Evolutionary conservation across 2,329 filamentous ascomycete genomes (phyloP), one percentile per base, ranked within the genome.

Genomic region (Dothistroma pini): DNA sequence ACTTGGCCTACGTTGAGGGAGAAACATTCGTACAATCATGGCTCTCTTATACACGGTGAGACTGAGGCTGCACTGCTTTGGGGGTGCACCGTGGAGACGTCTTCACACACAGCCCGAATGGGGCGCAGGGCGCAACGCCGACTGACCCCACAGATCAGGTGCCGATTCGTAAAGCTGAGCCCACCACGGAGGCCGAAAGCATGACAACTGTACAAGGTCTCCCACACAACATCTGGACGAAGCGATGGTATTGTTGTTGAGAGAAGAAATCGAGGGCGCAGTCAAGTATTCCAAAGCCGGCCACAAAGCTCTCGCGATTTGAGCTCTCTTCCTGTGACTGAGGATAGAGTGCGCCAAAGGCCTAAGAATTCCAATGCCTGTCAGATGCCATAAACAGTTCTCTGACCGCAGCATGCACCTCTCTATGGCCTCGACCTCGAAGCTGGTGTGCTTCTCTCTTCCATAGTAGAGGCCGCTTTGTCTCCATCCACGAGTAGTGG

Each of bases 391-490:
- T 70, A 62, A 75, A 74, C 61, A 75, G 58, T 16, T 67, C 65
- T 53, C 70, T 63, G 0, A 71, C 59, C 25, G 65, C 67, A 31
- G 64, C 59, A 64, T 75, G 73, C 51, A 65, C 53, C 16, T 68
- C 65, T 34, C 65, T 57, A 44, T 71, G 69, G 5, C 64, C 65
- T 38, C 63, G 64, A 25, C 57, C 61, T 49, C 58, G 62, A 11
- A 57, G 53, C 49, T 61, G 68, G 57, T 62, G 71, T 61, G 49
- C 65, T 64, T 60, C 61, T 54, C 61, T 65, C 38, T 70, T 73
- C 79, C 78, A 81, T 48, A 77, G 56, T 14, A 81, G 68, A 31
- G 79, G 78, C 66, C 76, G 70, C 72, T 81, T 81, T 21, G 75
- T 72, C 16, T 74, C 66, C 16, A 72, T 71, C 80, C 80, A 82